These are phyloP conservation scores for Debaryomycetaceae sp. DNA, from an alignment of 1,139 yeast species.

Conservation along the genomic window DNA sequence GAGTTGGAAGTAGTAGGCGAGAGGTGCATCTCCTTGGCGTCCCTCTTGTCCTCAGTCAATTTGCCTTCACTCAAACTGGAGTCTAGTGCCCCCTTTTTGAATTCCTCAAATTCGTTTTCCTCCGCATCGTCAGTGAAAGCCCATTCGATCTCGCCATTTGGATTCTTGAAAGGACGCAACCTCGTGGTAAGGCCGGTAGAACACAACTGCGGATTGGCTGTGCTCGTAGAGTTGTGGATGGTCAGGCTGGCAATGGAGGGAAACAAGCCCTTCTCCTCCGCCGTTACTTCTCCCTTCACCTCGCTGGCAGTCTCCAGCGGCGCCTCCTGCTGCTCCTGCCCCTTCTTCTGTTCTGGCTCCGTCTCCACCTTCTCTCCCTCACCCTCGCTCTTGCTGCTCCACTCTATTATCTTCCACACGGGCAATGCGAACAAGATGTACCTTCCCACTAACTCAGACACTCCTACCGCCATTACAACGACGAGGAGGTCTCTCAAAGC, in stretches of 20 bases:
- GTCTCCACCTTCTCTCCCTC: neutral
- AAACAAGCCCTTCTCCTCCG: conserved; percentile 9
- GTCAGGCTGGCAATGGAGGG: conserved; percentile 14
- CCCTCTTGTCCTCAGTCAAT: conserved; percentile 1
- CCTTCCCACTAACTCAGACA: neutral
- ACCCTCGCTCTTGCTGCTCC: too few species aligned
- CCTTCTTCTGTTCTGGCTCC: neutral
- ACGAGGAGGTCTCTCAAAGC: neutral
- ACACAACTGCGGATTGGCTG: conserved; percentile 30
- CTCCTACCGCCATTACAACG: neutral
- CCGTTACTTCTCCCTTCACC: neutral
- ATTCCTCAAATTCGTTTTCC: conserved; percentile 23
- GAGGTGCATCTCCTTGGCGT: conserved; percentile 13
- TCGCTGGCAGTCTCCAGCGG: neutral
- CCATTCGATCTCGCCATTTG: conserved; percentile 58
- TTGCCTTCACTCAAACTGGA: neutral
- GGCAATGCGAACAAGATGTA: neutral
- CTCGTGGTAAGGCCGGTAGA: conserved; percentile 49
- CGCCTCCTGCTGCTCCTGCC: neutral
- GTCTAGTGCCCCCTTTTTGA: conserved; percentile 12
- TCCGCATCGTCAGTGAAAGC: conserved; percentile 41
- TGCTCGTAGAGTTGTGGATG: conserved; percentile 4
- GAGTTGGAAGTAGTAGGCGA: conserved; percentile 52
- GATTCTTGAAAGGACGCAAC: conserved; percentile 49
- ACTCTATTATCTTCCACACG: neutral